A percentile compares a stretch with the other conserved stretches of the same genome.
Conservation (phyloP, 129 eudicot species). For the Saposhnikovia divaricata region DNA sequence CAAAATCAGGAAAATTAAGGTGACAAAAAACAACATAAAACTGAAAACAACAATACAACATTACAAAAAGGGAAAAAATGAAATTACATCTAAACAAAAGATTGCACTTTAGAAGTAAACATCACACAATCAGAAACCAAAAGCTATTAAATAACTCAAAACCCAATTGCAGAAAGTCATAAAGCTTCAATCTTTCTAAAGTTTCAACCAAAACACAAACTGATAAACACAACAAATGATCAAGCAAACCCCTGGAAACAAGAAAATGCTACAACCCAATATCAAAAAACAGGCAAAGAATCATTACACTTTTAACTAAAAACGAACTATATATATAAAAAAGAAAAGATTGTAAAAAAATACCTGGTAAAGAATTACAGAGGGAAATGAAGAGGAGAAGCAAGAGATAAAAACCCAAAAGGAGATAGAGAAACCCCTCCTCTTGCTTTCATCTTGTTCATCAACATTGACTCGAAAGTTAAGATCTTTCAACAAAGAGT, state of each 20-base stretch:
- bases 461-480: background rate
- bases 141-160: background rate
- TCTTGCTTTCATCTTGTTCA: background rate
- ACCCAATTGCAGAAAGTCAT: background rate
- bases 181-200: background rate
- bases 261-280: background rate
- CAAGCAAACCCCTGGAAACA: background rate
- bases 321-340: background rate
- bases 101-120: background rate
- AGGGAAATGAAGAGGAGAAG: constrained; percentile 3
- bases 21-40: background rate
- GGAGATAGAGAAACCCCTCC: background rate
- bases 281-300: background rate
- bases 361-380: background rate
- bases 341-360: background rate
- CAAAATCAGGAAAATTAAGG: background rate
- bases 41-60: background rate
- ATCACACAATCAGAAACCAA: background rate
- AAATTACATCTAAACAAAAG: background rate
- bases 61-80: background rate
- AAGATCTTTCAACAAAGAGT: constrained; percentile 8
- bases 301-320: background rate
- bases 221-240: background rate
- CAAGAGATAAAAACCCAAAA: background rate
- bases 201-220: background rate